Evolutionary conservation across 176 grass and related monocot genomes (phyloP).

Genomic region (Oryza rufipogon): DNA sequence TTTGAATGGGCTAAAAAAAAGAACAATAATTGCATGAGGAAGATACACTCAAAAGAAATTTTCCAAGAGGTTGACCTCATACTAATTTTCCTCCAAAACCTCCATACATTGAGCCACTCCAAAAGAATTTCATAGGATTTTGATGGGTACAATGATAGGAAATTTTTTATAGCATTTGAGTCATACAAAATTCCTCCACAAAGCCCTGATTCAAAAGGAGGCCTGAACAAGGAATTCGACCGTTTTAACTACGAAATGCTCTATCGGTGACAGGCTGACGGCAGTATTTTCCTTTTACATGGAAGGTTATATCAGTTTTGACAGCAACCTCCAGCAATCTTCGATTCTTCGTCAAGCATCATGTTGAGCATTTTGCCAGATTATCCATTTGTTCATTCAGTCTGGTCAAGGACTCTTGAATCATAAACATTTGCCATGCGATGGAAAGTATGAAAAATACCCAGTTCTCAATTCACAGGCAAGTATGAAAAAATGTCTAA

Average conservation of each 20-base stretch:
- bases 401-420: background rate
- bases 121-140: too few relatives aligned
- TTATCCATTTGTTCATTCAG: background rate
- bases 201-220: too few relatives aligned
- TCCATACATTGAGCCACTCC: too few relatives aligned
- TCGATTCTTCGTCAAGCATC: background rate
- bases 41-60: too few relatives aligned
- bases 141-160: too few relatives aligned
- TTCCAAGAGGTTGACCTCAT: too few relatives aligned
- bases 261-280: background rate
- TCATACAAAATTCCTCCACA: too few relatives aligned
- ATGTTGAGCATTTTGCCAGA: background rate
- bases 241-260: slow-evolving; percentile 17
- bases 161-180: too few relatives aligned
- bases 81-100: too few relatives aligned
- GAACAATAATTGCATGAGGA: too few relatives aligned
- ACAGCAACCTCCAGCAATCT: background rate
- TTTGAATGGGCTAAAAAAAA: too few relatives aligned
- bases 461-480: background rate
- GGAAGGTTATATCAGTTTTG: background rate
- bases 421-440: background rate
- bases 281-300: too few relatives aligned
- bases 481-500: background rate
- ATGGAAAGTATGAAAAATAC: background rate
- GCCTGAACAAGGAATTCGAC: background rate